Conservation (phyloP, 139 green algal genomes). For the Tetraselmis striata region DNA sequence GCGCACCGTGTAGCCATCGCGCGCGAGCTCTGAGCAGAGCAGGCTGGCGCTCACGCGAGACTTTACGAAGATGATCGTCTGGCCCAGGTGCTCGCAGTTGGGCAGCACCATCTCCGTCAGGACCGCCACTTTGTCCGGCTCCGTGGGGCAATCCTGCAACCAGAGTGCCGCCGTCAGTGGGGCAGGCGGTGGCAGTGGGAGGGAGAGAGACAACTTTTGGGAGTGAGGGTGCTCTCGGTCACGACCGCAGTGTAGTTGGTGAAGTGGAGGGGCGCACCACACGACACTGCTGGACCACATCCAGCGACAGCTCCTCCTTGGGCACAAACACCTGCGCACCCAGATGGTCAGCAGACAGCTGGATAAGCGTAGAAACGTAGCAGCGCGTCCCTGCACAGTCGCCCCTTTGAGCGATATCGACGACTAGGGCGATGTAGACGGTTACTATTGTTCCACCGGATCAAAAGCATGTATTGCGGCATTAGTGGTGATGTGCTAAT, state of each 20-base stretch:
- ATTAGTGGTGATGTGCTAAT: too few species aligned
- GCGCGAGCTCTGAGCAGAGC: not conserved
- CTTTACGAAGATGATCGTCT: conserved; percentile 1
- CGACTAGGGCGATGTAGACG: too few species aligned
- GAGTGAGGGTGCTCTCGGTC: too few species aligned
- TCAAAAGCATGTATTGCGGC: too few species aligned
- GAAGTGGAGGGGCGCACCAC: conserved; percentile 16
- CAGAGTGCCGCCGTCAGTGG: too few species aligned
- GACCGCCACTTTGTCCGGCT: conserved; percentile 34
- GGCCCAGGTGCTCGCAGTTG: conserved; percentile 40
- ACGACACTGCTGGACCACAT: conserved; percentile 53
- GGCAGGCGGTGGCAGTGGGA: too few species aligned
- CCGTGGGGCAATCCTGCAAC: not conserved
- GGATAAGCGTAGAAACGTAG: too few species aligned
- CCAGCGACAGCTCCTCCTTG: conserved; percentile 38
- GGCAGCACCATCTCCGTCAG: conserved; percentile 38
- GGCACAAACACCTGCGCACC: conserved; percentile 29
- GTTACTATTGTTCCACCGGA: too few species aligned
- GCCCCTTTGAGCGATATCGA: too few species aligned
- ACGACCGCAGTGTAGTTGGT: too few species aligned
- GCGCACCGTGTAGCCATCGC: conserved; percentile 7
- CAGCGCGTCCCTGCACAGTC: too few species aligned
- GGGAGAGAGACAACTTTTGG: too few species aligned
- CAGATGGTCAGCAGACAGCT: not conserved
- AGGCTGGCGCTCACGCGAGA: not conserved